Conservation (phyloP, 176 grass and related monocot genomes). For the Ampelocalamus luodianensis region DNA sequence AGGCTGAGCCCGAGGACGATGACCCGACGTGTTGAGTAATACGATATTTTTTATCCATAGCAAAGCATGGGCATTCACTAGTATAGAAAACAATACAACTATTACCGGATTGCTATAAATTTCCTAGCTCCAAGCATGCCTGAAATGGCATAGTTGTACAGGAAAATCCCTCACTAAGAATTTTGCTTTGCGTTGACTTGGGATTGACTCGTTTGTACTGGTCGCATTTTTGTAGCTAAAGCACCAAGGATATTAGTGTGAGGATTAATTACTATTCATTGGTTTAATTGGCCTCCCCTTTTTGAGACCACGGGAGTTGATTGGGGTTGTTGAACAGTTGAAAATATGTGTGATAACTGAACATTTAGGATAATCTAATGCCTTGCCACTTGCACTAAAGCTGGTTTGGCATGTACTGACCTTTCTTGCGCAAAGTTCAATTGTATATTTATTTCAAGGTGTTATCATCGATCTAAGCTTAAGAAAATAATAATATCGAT, state of each 20-base stretch:
- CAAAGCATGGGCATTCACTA: no score
- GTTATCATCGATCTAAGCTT: constrained; percentile 45
- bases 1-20: no score
- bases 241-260: neutral
- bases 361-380: constrained; percentile 45
- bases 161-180: neutral
- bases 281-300: constrained; percentile 6
- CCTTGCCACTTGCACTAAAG: constrained; percentile 48
- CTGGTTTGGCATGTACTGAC: constrained; percentile 46
- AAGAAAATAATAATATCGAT: constrained; percentile 35
- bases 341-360: neutral
- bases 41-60: no score
- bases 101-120: no score
- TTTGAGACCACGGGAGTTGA: constrained; percentile 29
- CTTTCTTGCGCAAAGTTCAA: constrained; percentile 51
- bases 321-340: constrained; percentile 15
- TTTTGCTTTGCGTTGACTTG: neutral
- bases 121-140: neutral
- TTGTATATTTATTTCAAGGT: constrained; percentile 44
- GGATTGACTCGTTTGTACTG: neutral
- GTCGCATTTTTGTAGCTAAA: constrained; percentile 6
- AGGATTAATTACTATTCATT: neutral
- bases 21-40: no score
- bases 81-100: neutral
- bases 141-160: neutral